Evolutionary conservation across 345 rosid genomes (phyloP), one percentile per base, ranked within the genome.

Genomic region (Salix suchowensis): DNA sequence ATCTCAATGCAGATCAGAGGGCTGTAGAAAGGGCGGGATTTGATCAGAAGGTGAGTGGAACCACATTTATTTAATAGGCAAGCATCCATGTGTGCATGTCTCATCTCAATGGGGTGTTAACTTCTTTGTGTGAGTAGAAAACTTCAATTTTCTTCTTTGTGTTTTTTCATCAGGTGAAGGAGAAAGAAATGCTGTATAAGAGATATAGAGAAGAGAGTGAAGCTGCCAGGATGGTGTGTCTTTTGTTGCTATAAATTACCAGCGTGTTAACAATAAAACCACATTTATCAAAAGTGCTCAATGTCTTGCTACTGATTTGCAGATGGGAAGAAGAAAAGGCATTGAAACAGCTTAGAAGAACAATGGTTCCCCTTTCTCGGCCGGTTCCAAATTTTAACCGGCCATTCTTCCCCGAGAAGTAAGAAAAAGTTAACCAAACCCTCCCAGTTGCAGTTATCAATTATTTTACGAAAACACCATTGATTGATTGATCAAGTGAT

Each of bases 181-280:
- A 94, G 86, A 96, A 96, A 77, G 99, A 92, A 80, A 78, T 78
- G 73, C 70, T 87, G 75, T 94, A 92, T 74, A 96, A 96, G 84
- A 88, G 99, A 88, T 90, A 90, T 81, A 86, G 99, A 82, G 98
- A 96, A 78, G 99, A 96, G 82, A 94, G 86, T 70, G 98, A 96
- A 80, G 86, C 94, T 68, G 94, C 89, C 16, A 88, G 78, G 73
- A 92, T 91, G 97, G 99, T 93, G 90, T 60, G 4, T 44, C 1
- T 32, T 6, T 58, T 9, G 7, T 5, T 34, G 36, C 36, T 30
- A 30, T 34, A 34, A 34, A 34, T 34, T 34, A 34, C 36, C 36
- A 34, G 36, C 36, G 36, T 34, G 36, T 4, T 34, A 34, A 34
- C 36, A 34, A 34, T 4, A 34, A 34, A 34, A 34, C 36, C 36